phyloP scores from a whole-genome alignment of 129 eudicot genomes.

The Flaveria sonorensis region DNA sequence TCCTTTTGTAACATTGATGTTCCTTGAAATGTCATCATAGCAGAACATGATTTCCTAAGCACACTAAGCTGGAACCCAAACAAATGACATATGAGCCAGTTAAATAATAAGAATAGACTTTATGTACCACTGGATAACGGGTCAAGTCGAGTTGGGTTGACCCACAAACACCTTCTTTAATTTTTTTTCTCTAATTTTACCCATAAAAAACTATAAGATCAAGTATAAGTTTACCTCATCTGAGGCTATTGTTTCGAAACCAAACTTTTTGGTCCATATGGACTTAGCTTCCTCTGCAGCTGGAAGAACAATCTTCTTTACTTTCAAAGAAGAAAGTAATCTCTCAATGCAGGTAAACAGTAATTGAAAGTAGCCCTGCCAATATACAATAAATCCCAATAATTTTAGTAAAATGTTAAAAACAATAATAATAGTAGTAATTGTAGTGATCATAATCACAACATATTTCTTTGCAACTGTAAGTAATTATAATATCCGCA shows the following conservation, averaged over 20 bases:
- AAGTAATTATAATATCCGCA: conserved; percentile 28
- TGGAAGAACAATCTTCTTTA: conserved; percentile 82
- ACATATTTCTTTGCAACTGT: neutral
- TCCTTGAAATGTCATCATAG: conserved; percentile 73
- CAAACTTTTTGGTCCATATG: conserved; percentile 80
- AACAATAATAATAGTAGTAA: neutral
- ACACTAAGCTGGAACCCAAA: conserved; percentile 54
- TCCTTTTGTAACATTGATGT: conserved; percentile 77
- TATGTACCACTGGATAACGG: neutral
- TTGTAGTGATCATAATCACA: neutral
- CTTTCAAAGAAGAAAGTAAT: conserved; percentile 60
- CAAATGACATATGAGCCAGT: neutral
- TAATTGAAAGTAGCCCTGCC: conserved; percentile 82
- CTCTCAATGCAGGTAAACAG: conserved; percentile 86
- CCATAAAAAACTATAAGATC: too few relatives aligned
- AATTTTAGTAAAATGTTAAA: neutral
- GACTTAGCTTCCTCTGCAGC: conserved; percentile 90
- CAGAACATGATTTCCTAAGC: conserved; percentile 59
- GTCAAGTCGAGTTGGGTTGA: conserved; percentile 9
- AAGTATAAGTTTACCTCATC: conserved; percentile 43
- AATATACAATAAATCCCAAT: conserved; percentile 6
- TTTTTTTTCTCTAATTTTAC: neutral
- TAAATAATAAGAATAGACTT: neutral
- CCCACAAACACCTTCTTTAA: neutral
- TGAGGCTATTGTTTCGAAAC: conserved; percentile 54